A percentile compares a stretch with the other conserved stretches of the same genome.
Conservation (phyloP, 2,329 filamentous ascomycete genomes). For the Monilinia fructigena region DNA sequence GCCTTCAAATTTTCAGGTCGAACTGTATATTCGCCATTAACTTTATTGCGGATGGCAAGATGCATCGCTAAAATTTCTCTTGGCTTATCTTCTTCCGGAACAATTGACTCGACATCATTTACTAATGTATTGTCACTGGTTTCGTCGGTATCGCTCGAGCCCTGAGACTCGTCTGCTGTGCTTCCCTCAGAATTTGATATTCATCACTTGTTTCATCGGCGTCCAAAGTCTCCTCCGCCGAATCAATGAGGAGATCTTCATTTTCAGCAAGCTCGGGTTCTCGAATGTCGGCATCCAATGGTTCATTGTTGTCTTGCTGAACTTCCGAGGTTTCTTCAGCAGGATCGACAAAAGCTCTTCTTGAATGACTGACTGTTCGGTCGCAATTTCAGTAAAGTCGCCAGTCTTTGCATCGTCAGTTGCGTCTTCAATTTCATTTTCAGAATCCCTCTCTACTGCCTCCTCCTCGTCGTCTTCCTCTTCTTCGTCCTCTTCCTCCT, state of each 20-base stretch:
- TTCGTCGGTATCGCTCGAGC: constrained; percentile 1
- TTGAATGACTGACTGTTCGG: constrained; percentile 13
- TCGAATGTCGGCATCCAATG: constrained; percentile 29
- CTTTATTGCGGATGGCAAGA: constrained; percentile 68
- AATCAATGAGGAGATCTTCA: constrained; percentile 32
- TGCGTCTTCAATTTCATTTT: background rate
- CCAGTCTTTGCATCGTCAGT: background rate
- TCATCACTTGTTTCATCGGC: constrained; percentile 5
- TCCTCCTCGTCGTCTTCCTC: background rate
- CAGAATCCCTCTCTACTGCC: constrained; percentile 3
- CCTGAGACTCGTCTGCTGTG: background rate
- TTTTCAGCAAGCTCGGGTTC: constrained; percentile 27
- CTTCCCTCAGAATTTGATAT: constrained; percentile 15
- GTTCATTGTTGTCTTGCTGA: constrained; percentile 18
- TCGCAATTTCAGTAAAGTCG: constrained; percentile 8
- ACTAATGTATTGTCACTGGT: background rate
- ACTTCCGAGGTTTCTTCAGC: background rate
- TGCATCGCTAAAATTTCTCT: constrained; percentile 36
- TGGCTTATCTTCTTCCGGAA: constrained; percentile 12
- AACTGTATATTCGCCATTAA: constrained; percentile 63
- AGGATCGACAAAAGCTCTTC: constrained; percentile 4
- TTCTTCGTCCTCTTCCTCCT: background rate
- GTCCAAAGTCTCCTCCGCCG: constrained; percentile 8
- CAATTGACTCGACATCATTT: background rate
- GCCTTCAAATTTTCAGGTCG: constrained; percentile 55